Conservation (phyloP, 805 yeast genomes). For the Wickerhamiella lipophila region DNA sequence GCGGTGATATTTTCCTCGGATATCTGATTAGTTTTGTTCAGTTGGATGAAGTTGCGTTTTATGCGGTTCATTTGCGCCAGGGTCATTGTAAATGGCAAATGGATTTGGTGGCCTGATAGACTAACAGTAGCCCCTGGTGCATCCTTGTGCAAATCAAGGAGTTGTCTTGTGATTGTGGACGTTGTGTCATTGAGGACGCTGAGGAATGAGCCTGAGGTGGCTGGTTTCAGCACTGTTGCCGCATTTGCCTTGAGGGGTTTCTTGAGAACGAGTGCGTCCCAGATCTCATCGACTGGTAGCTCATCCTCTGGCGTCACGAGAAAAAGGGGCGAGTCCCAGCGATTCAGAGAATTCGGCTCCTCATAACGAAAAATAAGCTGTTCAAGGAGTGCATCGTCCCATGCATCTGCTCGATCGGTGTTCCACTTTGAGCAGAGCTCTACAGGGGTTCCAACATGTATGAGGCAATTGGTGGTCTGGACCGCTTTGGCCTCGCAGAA, state of each 20-base stretch:
- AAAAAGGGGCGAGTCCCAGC: conserved; percentile 93
- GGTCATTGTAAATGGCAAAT: conserved; percentile 54
- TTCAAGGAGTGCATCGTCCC: conserved; percentile 54
- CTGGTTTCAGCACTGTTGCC: conserved; percentile 73
- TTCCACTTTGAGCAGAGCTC: conserved; percentile 58
- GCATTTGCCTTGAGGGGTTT: conserved; percentile 65
- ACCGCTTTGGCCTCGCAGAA: conserved; percentile 85
- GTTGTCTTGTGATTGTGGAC: conserved; percentile 45
- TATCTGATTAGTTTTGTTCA: conserved; percentile 67
- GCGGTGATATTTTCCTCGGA: conserved; percentile 56
- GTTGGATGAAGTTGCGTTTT: conserved; percentile 66
- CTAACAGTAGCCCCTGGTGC: conserved; percentile 26
- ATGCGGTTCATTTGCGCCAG: conserved; percentile 72
- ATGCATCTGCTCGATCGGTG: conserved; percentile 27
- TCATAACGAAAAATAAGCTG: conserved; percentile 77
- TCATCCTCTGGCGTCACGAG: conserved; percentile 42
- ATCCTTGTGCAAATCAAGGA: conserved; percentile 51
- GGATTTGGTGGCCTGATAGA: conserved; percentile 36
- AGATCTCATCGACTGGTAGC: conserved; percentile 52
- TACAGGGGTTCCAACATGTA: conserved; percentile 62
- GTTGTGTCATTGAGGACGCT: conserved; percentile 69
- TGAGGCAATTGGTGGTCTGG: conserved; percentile 68
- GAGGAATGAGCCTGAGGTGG: conserved; percentile 59
- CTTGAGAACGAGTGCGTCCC: conserved; percentile 34
- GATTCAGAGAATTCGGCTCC: conserved; percentile 71